Evolutionary conservation across 805 yeast genomes (phyloP).

Genomic region (Schizosaccharomyces octosporus): DNA sequence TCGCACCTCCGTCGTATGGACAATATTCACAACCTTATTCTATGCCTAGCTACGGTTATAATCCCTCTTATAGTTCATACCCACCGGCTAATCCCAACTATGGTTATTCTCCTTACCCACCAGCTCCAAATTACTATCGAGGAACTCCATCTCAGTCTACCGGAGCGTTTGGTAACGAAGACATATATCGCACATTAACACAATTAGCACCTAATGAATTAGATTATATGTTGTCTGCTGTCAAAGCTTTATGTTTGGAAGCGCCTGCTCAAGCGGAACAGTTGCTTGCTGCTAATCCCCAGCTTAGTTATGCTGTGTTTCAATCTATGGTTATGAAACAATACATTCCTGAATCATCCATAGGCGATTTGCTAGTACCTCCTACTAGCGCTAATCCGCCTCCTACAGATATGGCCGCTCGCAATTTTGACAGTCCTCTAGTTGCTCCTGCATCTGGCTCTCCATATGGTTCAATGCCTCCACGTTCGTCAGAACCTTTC

Average conservation of each 20-base stretch:
- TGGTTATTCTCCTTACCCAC: not conserved
- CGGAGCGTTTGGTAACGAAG: conserved; percentile 17
- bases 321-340: conserved; percentile 33
- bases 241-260: conserved; percentile 30
- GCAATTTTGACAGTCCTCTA: no score
- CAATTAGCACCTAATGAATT: conserved; percentile 24
- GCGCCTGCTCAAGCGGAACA: conserved; percentile 35
- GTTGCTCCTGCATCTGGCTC: no score
- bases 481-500: no score
- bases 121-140: not conserved
- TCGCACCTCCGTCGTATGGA: not conserved
- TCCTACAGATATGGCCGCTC: no score
- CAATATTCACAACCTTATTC: not conserved
- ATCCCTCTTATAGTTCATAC: not conserved
- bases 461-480: no score
- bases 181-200: conserved; percentile 24
- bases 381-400: not conserved
- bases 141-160: conserved; percentile 22
- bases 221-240: conserved; percentile 26
- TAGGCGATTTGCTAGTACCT: not conserved
- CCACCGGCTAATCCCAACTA: not conserved
- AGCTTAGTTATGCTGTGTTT: conserved; percentile 56
- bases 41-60: not conserved
- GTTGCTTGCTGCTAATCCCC: conserved; percentile 53
- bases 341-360: conserved; percentile 6